Evolutionary conservation across 768 basidiomycete species (phyloP), one percentile per base, ranked within the genome.

Genomic region (Mycena polygramma): DNA sequence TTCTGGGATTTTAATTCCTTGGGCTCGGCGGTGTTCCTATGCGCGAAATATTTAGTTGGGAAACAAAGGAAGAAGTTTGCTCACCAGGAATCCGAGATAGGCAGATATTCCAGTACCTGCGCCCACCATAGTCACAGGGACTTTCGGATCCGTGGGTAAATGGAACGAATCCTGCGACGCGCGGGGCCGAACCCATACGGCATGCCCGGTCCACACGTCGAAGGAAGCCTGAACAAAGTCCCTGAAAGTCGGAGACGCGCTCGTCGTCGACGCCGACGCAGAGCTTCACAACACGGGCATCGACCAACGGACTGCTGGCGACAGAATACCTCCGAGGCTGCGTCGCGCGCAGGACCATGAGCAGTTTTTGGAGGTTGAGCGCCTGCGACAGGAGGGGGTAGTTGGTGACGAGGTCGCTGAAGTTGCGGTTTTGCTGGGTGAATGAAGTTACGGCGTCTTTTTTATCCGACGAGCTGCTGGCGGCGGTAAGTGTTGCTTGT

Each of bases 11-110:
- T 68, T 72, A 24, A 64, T 58, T 17, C 63, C 71, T 17, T 65
- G 71, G 2, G 66, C 67, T 4, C 71, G 71, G 15, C 71, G 71
- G 52, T 72, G 71, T 35, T 72, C 71, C 71, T 72, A 39, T n/a
- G 46, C 30, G n/a, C 36, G 26, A 54, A 39, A 2, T 58, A 30
- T 24, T 20, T 19, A 13, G 13, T 30, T 30, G 30, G 8, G 41
- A 41, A 20, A 20, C 5, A 43, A 15, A 8, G 14, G 1, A 30
- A 11, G 1, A 41, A 9, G 9, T 26, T 39, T 0, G 4, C 46
- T 26, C 22, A 68, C 71, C 71, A 72, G 19, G 41, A 72, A 72
- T 41, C 71, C 71, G 22, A 72, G 71, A 58, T 68, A 72, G 0
- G 71, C 49, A 6, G 66, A 52, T 11, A 72, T 65, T 6, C 71